Conservation (phyloP, 2,329 filamentous ascomycete genomes). For the Emergomyces africanus region DNA sequence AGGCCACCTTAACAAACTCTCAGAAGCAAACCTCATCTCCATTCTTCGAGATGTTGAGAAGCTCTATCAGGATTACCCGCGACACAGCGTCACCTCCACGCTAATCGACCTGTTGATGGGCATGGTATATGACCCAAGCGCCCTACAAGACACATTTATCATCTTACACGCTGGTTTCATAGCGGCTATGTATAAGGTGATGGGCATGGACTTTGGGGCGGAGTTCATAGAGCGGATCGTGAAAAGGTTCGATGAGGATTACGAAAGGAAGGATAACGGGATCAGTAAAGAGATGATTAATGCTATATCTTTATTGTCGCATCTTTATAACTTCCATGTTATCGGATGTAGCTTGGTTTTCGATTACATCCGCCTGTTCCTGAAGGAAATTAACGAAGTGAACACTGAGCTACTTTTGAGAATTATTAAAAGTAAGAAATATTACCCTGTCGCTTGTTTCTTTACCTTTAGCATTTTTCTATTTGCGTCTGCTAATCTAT, state of each 20-base stretch:
- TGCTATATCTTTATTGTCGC: conserved; percentile 66
- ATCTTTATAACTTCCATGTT: conserved; percentile 87
- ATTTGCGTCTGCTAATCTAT: conserved; percentile 8
- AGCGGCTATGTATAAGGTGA: conserved; percentile 71
- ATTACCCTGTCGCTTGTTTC: background rate
- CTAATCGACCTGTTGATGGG: conserved; percentile 65
- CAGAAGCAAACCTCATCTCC: conserved; percentile 75
- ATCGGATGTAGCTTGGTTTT: conserved; percentile 74
- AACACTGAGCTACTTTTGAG: conserved; percentile 82
- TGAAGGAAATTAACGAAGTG: conserved; percentile 62
- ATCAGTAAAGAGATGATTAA: conserved; percentile 53
- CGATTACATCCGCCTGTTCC: conserved; percentile 72
- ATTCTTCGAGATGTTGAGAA: conserved; percentile 73
- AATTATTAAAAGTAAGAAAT: conserved; percentile 53
- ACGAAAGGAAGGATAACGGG: conserved; percentile 29
- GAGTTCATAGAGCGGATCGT: conserved; percentile 70
- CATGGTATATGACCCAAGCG: conserved; percentile 67
- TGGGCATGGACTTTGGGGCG: conserved; percentile 81
- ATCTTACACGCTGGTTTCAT: conserved; percentile 85
- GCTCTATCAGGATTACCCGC: conserved; percentile 69
- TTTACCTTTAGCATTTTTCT: conserved; percentile 2
- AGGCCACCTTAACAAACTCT: conserved; percentile 82
- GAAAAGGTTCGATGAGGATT: conserved; percentile 57
- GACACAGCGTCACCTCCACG: conserved; percentile 76
- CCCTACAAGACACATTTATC: conserved; percentile 74